Evolutionary conservation across 805 yeast genomes (phyloP).

Genomic region (Candida verbasci): DNA sequence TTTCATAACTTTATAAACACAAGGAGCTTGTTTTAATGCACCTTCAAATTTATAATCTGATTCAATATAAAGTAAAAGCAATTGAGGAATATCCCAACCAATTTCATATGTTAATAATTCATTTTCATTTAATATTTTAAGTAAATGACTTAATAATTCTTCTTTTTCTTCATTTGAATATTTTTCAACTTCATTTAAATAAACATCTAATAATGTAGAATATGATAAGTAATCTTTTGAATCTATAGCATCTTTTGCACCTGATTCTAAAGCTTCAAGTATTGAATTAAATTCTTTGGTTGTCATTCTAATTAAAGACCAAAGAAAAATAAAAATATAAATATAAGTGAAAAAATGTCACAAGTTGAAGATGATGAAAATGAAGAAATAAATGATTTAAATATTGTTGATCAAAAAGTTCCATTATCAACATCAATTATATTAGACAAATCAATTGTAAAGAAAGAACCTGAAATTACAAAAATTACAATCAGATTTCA

Average conservation of each 20-base stretch:
- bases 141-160: slow-evolving; percentile 42
- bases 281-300: slow-evolving; percentile 25
- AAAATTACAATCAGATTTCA: slow-evolving; percentile 51
- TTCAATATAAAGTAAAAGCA: slow-evolving; percentile 54
- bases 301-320: slow-evolving; percentile 10
- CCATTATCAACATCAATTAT: slow-evolving; percentile 17
- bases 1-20: slow-evolving; percentile 36
- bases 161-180: slow-evolving; percentile 49
- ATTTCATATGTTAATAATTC: slow-evolving; percentile 56
- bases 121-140: slow-evolving; percentile 39
- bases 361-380: neutral
- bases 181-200: slow-evolving; percentile 43
- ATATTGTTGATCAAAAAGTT: slow-evolving; percentile 10
- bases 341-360: neutral
- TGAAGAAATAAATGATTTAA: slow-evolving; percentile 2
- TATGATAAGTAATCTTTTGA: slow-evolving; percentile 63
- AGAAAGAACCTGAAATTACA: slow-evolving; percentile 2
- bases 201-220: slow-evolving; percentile 66
- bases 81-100: slow-evolving; percentile 89
- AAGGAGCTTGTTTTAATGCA: slow-evolving; percentile 34
- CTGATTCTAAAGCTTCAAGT: slow-evolving; percentile 23
- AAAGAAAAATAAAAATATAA: slow-evolving; percentile 1
- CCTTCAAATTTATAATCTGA: slow-evolving; percentile 22
- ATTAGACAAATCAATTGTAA: slow-evolving; percentile 7
- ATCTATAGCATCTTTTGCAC: slow-evolving; percentile 34